Conservation (phyloP, 1,284 basidiomycete species). For the Cutaneotrichosporon arboriforme region DNA sequence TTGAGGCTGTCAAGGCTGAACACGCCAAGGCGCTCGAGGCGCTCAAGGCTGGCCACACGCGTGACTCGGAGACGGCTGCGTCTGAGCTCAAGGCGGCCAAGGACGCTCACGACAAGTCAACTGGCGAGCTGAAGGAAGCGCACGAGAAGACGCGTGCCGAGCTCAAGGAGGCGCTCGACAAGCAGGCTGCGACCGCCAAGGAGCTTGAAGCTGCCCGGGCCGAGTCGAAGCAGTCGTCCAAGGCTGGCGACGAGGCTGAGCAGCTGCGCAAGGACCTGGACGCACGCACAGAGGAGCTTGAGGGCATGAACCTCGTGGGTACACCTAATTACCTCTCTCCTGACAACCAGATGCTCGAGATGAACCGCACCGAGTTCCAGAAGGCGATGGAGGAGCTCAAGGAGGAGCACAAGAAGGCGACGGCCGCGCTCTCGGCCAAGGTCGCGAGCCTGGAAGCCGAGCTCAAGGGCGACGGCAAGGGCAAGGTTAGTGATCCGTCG, state of each 20-base stretch:
- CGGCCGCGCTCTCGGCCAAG: not conserved
- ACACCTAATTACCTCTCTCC: not conserved
- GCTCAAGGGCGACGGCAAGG: not conserved
- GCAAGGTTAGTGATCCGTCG: no score
- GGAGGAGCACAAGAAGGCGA: conserved; percentile 4
- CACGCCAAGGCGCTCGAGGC: conserved; percentile 15
- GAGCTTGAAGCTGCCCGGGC: conserved; percentile 7
- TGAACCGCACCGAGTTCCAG: conserved; percentile 40
- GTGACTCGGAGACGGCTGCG: not conserved
- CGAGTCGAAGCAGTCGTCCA: conserved; percentile 1
- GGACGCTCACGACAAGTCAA: not conserved
- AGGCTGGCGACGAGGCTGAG: not conserved
- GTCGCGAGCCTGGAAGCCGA: conserved; percentile 4
- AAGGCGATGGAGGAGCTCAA: conserved; percentile 37
- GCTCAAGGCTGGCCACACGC: not conserved
- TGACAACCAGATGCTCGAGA: conserved; percentile 33
- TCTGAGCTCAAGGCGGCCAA: not conserved
- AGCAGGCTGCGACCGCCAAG: not conserved
- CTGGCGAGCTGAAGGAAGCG: no score
- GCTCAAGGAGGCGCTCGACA: conserved; percentile 1
- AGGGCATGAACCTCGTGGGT: conserved; percentile 34
- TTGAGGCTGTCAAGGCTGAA: conserved; percentile 22
- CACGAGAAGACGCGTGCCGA: not conserved
- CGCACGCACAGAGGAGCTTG: conserved; percentile 31
- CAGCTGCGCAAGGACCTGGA: conserved; percentile 23